Evolutionary conservation across 352 stramenopile genomes (phyloP).

Genomic region (Globisporangium camurandrum): DNA sequence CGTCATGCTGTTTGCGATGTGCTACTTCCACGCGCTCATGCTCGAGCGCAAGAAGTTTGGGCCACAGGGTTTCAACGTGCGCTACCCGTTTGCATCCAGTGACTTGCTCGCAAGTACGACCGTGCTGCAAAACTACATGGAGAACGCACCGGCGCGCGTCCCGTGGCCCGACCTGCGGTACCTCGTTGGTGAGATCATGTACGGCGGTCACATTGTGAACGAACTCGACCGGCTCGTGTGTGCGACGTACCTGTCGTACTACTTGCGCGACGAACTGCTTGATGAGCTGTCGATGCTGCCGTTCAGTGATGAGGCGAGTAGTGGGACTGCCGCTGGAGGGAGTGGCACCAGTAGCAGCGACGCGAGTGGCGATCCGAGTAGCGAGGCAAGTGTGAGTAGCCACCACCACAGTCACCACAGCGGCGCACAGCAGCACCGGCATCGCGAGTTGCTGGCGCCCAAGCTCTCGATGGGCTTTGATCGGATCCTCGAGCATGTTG

Average conservation of each 20-base stretch:
- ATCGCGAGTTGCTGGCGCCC: constrained; percentile 59
- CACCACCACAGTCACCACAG: constrained; percentile 4
- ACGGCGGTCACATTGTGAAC: constrained; percentile 85
- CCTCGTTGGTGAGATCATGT: constrained; percentile 87
- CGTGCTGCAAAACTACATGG: constrained; percentile 90
- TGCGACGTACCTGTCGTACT: constrained; percentile 82
- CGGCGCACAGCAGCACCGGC: constrained; percentile 15
- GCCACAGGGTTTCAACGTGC: constrained; percentile 86
- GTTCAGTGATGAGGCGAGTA: constrained; percentile 56
- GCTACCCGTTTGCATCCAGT: constrained; percentile 85
- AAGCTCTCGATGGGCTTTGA: constrained; percentile 70
- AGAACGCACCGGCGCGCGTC: constrained; percentile 81
- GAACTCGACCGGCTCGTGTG: constrained; percentile 74
- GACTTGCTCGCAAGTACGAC: constrained; percentile 80
- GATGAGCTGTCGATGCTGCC: constrained; percentile 88
- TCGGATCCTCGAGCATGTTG: constrained; percentile 86
- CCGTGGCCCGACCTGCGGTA: constrained; percentile 88
- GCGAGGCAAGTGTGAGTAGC: constrained; percentile 11
- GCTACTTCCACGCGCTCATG: constrained; percentile 91
- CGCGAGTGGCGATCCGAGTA: constrained; percentile 5
- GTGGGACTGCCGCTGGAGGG: constrained; percentile 12
- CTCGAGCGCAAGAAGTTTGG: constrained; percentile 91
- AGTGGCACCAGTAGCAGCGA: constrained; percentile 8
- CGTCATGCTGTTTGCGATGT: constrained; percentile 87
- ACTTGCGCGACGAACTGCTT: constrained; percentile 82